A percentile compares a stretch with the other conserved stretches of the same genome.
Conservation (phyloP, 2,329 filamentous ascomycete genomes). For the Seiridium unicorne region DNA sequence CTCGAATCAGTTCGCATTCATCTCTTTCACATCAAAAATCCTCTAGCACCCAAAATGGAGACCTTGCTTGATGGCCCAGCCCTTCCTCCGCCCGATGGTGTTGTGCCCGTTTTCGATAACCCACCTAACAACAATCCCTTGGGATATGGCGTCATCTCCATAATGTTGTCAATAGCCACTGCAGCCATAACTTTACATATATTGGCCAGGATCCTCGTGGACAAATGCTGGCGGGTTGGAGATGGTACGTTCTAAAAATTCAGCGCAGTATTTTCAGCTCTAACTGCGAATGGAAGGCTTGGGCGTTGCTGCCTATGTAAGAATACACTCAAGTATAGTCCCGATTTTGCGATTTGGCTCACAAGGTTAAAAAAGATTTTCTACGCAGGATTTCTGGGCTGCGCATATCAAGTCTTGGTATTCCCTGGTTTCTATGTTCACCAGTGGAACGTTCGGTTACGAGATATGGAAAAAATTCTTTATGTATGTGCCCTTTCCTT, state of each 20-base stretch:
- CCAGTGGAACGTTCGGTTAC: conserved; percentile 4
- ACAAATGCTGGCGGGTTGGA: neutral
- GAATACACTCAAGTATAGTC: neutral
- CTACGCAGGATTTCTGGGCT: neutral
- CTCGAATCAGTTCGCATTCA: too few relatives aligned
- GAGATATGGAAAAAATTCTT: neutral
- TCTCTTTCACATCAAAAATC: too few relatives aligned
- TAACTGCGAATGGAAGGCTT: too few relatives aligned
- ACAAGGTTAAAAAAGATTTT: neutral
- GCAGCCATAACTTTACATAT: neutral
- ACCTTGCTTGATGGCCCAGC: neutral
- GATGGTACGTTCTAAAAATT: too few relatives aligned
- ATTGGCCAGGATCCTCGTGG: neutral
- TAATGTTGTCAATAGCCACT: neutral
- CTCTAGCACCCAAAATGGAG: neutral
- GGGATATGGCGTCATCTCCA: neutral
- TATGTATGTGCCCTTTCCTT: neutral
- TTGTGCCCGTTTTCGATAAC: neutral
- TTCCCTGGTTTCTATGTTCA: neutral
- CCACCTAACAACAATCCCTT: neutral
- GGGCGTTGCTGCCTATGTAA: too few relatives aligned
- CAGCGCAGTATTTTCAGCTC: too few relatives aligned
- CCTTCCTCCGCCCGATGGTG: neutral
- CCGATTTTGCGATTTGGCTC: neutral
- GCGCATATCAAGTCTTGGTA: neutral